These are phyloP conservation scores for Alternaria novae-zelandiae DNA, from an alignment of 2,329 filamentous ascomycete genomes.

Conservation along the genomic window DNA sequence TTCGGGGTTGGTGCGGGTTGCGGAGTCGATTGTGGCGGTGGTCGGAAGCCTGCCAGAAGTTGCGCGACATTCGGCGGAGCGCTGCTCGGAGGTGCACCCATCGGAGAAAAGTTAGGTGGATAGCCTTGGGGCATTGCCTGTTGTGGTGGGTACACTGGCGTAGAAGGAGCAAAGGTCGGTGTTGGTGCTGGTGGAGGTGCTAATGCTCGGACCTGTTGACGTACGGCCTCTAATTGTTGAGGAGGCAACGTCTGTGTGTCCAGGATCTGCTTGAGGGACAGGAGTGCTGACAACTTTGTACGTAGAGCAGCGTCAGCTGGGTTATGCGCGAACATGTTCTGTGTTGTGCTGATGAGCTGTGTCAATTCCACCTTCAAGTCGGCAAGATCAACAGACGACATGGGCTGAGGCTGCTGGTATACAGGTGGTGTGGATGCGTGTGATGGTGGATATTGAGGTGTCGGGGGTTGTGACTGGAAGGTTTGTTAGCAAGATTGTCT, in stretches of 20 bases:
- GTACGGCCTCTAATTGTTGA: slow-evolving; percentile 83
- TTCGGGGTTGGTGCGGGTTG: slow-evolving; percentile 27
- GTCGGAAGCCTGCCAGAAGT: slow-evolving; percentile 34
- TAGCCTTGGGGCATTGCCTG: slow-evolving; percentile 25
- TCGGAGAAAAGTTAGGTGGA: slow-evolving; percentile 24
- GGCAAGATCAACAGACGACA: slow-evolving; percentile 54
- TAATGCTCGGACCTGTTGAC: slow-evolving; percentile 82
- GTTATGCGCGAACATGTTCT: slow-evolving; percentile 75
- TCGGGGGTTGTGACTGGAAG: slow-evolving; percentile 26
- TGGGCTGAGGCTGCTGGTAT: slow-evolving; percentile 38
- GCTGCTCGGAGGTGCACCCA: slow-evolving; percentile 24
- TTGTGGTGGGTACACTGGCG: slow-evolving; percentile 39
- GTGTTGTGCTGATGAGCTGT: slow-evolving; percentile 74
- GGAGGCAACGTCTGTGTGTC: slow-evolving; percentile 78
- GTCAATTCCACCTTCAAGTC: slow-evolving; percentile 84
- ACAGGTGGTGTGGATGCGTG: slow-evolving; percentile 34
- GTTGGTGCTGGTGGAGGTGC: slow-evolving; percentile 63
- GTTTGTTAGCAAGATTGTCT: slow-evolving; percentile 5
- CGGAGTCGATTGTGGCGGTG: slow-evolving; percentile 27
- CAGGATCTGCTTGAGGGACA: slow-evolving; percentile 83
- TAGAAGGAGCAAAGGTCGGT: slow-evolving; percentile 43
- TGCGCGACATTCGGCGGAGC: slow-evolving; percentile 38
- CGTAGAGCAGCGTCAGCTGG: slow-evolving; percentile 78
- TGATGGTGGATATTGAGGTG: slow-evolving; percentile 34
- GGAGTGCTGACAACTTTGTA: slow-evolving; percentile 80